Percentiles rank a stretch among this genome's conserved stretches.
phyloP scores from a whole-genome alignment of 352 stramenopile species.

The Lagenidium sp. region DNA sequence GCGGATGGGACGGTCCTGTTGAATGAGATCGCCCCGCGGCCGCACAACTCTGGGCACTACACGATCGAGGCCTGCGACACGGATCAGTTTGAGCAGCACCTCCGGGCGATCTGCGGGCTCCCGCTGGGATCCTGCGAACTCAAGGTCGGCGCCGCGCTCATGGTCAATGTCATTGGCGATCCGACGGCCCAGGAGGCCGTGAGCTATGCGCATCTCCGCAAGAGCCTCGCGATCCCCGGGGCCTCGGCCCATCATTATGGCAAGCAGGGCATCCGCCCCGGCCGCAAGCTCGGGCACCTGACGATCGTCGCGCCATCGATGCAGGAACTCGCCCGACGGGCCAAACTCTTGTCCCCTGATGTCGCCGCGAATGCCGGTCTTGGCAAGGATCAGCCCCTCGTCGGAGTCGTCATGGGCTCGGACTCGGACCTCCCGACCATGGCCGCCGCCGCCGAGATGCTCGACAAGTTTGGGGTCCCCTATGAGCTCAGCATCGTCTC shows the following conservation, averaged over 20 bases:
- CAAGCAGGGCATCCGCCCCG: constrained; percentile 83
- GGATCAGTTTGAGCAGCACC: constrained; percentile 98
- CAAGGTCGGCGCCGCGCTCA: constrained; percentile 82
- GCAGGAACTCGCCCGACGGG: constrained; percentile 70
- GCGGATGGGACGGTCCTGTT: constrained; percentile 82
- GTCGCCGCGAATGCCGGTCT: constrained; percentile 31
- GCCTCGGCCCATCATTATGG: constrained; percentile 96
- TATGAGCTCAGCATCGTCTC: constrained; percentile 98
- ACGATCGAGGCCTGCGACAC: constrained; percentile 97
- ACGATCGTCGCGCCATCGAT: constrained; percentile 90
- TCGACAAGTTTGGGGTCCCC: constrained; percentile 93
- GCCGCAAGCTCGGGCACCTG: constrained; percentile 97
- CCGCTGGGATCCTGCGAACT: constrained; percentile 92
- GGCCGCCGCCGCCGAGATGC: constrained; percentile 91
- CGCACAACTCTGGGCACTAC: constrained; percentile 99
- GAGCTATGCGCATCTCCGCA: constrained; percentile 61
- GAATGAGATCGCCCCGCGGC: constrained; percentile 96
- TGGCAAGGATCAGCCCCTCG: constrained; percentile 23
- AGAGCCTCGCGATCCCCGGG: constrained; percentile 61
- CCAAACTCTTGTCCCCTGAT: constrained; percentile 37
- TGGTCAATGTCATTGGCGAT: constrained; percentile 89
- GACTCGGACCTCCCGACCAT: constrained; percentile 98
- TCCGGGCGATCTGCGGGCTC: constrained; percentile 91
- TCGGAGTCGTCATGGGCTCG: constrained; percentile 89
- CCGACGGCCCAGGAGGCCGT: constrained; percentile 60